Evolutionary conservation across 768 basidiomycete species (phyloP).

Genomic region (Pholiota conissans): DNA sequence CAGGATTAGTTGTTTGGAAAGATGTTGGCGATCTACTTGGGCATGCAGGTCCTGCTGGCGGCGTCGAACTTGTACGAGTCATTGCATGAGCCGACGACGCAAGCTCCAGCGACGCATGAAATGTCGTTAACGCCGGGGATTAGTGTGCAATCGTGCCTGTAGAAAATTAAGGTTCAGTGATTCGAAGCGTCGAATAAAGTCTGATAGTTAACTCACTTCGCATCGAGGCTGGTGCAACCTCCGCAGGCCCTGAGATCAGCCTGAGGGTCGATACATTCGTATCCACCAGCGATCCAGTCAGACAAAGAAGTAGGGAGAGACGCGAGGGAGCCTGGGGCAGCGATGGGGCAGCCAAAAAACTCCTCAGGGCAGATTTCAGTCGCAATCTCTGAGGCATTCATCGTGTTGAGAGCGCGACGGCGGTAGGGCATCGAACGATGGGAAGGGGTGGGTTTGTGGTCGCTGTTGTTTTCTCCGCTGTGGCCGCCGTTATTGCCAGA

Average conservation of each 20-base stretch:
- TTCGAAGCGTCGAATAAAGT: no score
- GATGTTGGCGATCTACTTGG: constrained; percentile 5
- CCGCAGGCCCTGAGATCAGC: constrained; percentile 15
- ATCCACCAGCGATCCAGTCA: constrained; percentile 10
- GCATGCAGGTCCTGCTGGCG: constrained; percentile 6
- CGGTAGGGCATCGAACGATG: not conserved
- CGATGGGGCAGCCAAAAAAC: constrained; percentile 12
- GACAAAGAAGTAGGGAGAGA: constrained; percentile 7
- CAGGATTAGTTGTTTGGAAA: not conserved
- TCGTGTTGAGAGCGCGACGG: constrained; percentile 2
- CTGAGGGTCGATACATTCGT: constrained; percentile 11
- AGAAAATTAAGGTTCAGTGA: not conserved
- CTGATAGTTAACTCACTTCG: constrained; percentile 15
- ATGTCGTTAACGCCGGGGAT: constrained; percentile 10
- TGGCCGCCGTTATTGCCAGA: not conserved
- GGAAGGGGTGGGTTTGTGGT: constrained; percentile 7
- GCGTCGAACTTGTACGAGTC: constrained; percentile 5
- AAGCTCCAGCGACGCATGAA: constrained; percentile 11
- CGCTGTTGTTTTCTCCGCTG: not conserved
- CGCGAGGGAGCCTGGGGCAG: constrained; percentile 8
- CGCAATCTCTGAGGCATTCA: constrained; percentile 10
- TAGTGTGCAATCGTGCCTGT: constrained; percentile 14
- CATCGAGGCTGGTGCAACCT: constrained; percentile 14
- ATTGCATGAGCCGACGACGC: constrained; percentile 12
- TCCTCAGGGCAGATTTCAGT: constrained; percentile 9